phyloP scores from a whole-genome alignment of 306 rosid species.

The Cucumis hystrix region DNA sequence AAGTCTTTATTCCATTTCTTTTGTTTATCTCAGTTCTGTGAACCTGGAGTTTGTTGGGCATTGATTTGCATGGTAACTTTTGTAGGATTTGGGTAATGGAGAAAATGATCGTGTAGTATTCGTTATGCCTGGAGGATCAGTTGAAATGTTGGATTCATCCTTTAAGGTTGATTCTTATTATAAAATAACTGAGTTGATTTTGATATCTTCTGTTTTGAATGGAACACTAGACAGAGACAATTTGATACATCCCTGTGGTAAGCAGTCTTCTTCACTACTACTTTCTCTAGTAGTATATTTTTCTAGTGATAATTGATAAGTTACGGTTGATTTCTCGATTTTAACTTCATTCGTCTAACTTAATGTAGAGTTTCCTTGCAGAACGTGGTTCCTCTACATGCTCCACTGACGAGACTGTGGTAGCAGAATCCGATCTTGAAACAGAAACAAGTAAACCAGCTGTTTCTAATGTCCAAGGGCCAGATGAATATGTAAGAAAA shows the following conservation, averaged over 20 bases:
- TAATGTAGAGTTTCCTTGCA: constrained; percentile 21
- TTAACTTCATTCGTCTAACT: not conserved
- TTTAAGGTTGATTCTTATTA: constrained; percentile 37
- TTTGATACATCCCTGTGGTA: constrained; percentile 61
- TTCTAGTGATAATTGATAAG: not conserved
- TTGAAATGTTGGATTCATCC: constrained; percentile 25
- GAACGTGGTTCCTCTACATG: constrained; percentile 76
- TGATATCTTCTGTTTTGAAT: constrained; percentile 48
- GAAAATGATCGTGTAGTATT: constrained; percentile 41
- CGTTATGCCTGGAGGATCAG: constrained; percentile 49
- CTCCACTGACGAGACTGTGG: constrained; percentile 81
- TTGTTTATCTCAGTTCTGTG: not conserved
- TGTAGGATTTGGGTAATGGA: constrained; percentile 41
- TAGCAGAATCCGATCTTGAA: constrained; percentile 77
- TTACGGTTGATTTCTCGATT: not conserved
- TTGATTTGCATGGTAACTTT: constrained; percentile 8
- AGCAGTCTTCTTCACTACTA: constrained; percentile 8
- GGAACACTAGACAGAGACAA: constrained; percentile 57
- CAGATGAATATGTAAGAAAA: constrained; percentile 11
- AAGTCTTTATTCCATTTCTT: not conserved
- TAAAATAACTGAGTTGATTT: constrained; percentile 46
- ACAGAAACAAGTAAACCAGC: constrained; percentile 50
- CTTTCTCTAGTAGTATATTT: not conserved
- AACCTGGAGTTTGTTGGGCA: constrained; percentile 4
- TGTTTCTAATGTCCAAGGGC: constrained; percentile 17